Percentiles rank a stretch among this genome's conserved stretches.
Evolutionary conservation across 176 grass and related monocot species (phyloP).

Genomic region (maize (Zea mays)): DNA sequence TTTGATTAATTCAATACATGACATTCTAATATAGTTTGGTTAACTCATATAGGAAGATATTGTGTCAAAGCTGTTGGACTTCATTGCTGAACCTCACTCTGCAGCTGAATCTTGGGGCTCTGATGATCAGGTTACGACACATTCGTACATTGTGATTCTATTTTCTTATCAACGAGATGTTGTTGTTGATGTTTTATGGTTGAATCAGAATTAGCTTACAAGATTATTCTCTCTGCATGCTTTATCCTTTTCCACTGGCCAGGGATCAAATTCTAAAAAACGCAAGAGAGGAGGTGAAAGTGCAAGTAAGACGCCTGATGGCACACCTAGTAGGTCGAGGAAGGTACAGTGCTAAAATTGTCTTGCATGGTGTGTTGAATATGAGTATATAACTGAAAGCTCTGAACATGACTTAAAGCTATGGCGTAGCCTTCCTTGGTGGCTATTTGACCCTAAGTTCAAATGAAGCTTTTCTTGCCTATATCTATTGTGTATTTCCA

Average conservation of each 20-base stretch:
- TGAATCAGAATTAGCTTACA: constrained; percentile 27
- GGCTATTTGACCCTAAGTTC: no score
- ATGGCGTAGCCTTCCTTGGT: no score
- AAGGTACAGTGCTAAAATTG: no score
- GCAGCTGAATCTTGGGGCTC: constrained; percentile 49
- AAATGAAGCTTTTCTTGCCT: no score
- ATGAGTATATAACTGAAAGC: no score
- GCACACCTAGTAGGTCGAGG: no score
- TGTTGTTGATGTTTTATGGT: constrained; percentile 30
- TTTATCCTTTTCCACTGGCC: no score
- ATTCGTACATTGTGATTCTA: background rate
- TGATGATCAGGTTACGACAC: constrained; percentile 53
- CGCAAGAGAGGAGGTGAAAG: no score
- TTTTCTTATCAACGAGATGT: constrained; percentile 28
- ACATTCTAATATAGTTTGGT: constrained; percentile 38
- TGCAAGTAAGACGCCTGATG: no score
- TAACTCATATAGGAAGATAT: constrained; percentile 81
- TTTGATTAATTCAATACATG: constrained; percentile 9
- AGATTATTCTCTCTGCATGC: background rate
- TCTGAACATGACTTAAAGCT: constrained; percentile 8
- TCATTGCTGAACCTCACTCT: constrained; percentile 79
- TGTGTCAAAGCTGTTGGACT: constrained; percentile 81
- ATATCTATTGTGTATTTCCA: no score
- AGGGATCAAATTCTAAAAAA: no score
- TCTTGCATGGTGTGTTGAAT: no score